A percentile compares a stretch with the other conserved stretches of the same genome.
Conservation (phyloP, 306 rosid species). For the Canavalia gladiata region DNA sequence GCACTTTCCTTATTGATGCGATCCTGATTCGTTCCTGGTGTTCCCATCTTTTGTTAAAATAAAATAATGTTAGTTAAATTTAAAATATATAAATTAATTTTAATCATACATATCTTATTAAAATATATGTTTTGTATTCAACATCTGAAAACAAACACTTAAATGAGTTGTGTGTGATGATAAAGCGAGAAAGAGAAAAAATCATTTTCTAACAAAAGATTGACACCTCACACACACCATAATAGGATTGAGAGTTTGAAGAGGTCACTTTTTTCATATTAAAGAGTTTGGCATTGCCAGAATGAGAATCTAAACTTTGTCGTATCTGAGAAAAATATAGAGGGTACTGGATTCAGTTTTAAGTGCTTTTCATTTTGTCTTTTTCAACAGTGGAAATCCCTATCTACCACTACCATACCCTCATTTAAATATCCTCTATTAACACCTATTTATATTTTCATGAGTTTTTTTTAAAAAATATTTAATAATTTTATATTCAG, state of each 20-base stretch:
- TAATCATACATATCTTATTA: too few relatives aligned
- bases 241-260: not conserved
- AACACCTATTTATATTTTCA: too few relatives aligned
- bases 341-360: not conserved
- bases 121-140: too few relatives aligned
- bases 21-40: too few relatives aligned
- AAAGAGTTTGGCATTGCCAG: conserved; percentile 34
- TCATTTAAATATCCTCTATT: not conserved
- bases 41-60: too few relatives aligned
- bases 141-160: too few relatives aligned
- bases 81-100: too few relatives aligned
- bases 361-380: conserved; percentile 44
- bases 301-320: conserved; percentile 41
- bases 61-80: too few relatives aligned
- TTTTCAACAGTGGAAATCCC: not conserved
- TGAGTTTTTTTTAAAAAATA: too few relatives aligned
- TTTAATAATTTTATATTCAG: too few relatives aligned
- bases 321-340: conserved; percentile 8
- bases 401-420: conserved; percentile 19
- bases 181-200: not conserved
- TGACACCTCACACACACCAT: not conserved
- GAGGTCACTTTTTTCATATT: conserved; percentile 19
- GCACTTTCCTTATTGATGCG: too few relatives aligned
- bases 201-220: not conserved
- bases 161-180: not conserved